Conservation (phyloP, 2,329 filamentous ascomycete species). For the Clonostachys rosea region DNA sequence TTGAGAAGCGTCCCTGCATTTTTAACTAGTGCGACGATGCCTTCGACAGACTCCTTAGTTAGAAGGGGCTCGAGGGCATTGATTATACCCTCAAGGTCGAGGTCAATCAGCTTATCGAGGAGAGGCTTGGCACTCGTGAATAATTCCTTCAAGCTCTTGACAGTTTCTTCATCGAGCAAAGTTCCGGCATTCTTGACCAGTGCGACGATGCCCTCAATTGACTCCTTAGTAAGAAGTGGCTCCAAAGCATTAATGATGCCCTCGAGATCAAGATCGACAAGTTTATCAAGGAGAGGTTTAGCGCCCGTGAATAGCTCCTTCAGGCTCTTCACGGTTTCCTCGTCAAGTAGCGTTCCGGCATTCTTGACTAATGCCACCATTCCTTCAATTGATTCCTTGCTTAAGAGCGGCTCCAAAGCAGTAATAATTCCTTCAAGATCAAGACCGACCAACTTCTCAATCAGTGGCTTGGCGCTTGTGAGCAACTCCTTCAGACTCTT, state of each 20-base stretch:
- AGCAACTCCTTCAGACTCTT: constrained; percentile 8
- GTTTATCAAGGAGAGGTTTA: constrained; percentile 13
- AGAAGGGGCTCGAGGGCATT: constrained; percentile 13
- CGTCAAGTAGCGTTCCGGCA: constrained; percentile 12
- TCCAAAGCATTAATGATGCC: constrained; percentile 16
- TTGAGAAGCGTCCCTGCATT: constrained; percentile 21
- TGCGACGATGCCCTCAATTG: constrained; percentile 15
- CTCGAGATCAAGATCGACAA: constrained; percentile 24
- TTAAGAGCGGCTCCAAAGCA: constrained; percentile 15
- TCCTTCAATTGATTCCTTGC: constrained; percentile 14
- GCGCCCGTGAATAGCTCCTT: constrained; percentile 10
- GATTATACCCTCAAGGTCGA: constrained; percentile 21
- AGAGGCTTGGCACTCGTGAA: constrained; percentile 17
- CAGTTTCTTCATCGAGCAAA: constrained; percentile 12
- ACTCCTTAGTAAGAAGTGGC: constrained; percentile 16
- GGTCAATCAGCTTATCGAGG: constrained; percentile 16
- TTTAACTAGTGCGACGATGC: constrained; percentile 14
- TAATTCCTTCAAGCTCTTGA: constrained; percentile 14
- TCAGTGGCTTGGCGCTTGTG: constrained; percentile 11
- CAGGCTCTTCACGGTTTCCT: constrained; percentile 10
- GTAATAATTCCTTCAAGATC: constrained; percentile 24
- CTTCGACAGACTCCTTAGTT: constrained; percentile 15
- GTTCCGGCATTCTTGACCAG: constrained; percentile 20
- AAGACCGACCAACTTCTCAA: constrained; percentile 19
- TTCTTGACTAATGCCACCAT: constrained; percentile 15